These are phyloP conservation scores for Brasenia schreberi DNA, from an alignment of 164 flowering plant genomes.

Conservation along the genomic window DNA sequence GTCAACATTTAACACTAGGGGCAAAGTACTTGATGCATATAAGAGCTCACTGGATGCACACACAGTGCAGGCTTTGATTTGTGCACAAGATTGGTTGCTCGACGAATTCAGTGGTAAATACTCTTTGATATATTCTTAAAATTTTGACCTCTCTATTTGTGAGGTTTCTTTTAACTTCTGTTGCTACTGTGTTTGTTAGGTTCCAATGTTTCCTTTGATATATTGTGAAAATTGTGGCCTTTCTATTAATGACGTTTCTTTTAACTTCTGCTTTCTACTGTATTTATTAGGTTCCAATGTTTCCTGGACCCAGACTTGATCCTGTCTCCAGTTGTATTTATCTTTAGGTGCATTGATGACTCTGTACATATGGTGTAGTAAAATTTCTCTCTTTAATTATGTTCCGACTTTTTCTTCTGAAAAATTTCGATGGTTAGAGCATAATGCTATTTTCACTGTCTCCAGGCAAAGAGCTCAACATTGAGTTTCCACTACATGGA, in stretches of 20 bases:
- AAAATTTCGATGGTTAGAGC: not conserved
- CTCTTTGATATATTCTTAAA: not conserved
- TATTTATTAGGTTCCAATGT: not conserved
- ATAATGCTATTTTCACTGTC: not conserved
- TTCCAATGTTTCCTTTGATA: too few species aligned
- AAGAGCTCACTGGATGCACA: constrained; percentile 63
- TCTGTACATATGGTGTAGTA: not conserved
- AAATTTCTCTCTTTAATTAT: not conserved
- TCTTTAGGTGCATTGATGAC: not conserved
- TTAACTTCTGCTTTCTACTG: too few species aligned
- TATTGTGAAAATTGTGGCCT: too few species aligned
- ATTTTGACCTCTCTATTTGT: not conserved
- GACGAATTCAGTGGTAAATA: not conserved
- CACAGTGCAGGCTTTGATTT: constrained; percentile 71
- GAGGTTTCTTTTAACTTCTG: not conserved
- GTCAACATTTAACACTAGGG: constrained; percentile 35
- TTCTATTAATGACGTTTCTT: too few species aligned
- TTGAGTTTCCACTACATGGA: not conserved
- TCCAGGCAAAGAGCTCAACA: not conserved
- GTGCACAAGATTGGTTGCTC: constrained; percentile 85
- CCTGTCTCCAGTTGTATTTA: not conserved
- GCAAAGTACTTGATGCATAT: constrained; percentile 47
- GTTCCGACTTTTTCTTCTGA: not conserved
- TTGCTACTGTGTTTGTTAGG: not conserved
- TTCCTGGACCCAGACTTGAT: not conserved